Evolutionary conservation across 441 rosid genomes (phyloP), one percentile per base, ranked within the genome.

Genomic region (Viola pubescens): DNA sequence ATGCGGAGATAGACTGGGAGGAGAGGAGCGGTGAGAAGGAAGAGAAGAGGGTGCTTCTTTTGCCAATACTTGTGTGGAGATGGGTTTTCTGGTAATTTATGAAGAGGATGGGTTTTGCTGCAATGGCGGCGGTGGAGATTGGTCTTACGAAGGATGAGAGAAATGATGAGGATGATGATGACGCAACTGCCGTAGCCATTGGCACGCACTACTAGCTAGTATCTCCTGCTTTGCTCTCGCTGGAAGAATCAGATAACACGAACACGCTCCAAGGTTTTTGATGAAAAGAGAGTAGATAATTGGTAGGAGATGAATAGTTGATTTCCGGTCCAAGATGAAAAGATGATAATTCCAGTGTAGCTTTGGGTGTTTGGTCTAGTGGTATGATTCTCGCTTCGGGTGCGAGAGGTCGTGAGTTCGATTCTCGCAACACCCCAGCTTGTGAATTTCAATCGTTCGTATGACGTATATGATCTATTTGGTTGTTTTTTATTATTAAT

Each of bases 341-440:
- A 16, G 19, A 16, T 16, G 19, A 16, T 16, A 16, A 16, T 16
- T 16, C 1, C 1, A 1, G 19, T 0, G 34, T 2, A 2, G 34
- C 34, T 26, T 26, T 26, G 0, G 82, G 85, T 55, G 80, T 81
- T 81, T 81, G 86, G 80, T 81, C 82, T 79, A 75, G 83, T 79
- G 83, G 86, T 79, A 75, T 77, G 83, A 75, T 77, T 75, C 76
- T 70, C 79, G 78, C 77, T 75, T 82, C 74, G 74, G 74, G 67
- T 70, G 74, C 70, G 70, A 70, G 74, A 65, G 74, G 74, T 41
- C 74, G 66, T 19, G 74, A 70, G 74, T 70, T 70, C 70, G 74
- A 65, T 56, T 70, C 74, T 70, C 66, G 66, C 74, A 65, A 70
- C 70, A 48, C 74, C 66, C 74, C 74, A 19, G 26, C 26, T 19